Percentiles rank a stretch among this genome's conserved stretches.
Conservation (phyloP, 2,329 filamentous ascomycete species). For the Shiraia sp. region DNA sequence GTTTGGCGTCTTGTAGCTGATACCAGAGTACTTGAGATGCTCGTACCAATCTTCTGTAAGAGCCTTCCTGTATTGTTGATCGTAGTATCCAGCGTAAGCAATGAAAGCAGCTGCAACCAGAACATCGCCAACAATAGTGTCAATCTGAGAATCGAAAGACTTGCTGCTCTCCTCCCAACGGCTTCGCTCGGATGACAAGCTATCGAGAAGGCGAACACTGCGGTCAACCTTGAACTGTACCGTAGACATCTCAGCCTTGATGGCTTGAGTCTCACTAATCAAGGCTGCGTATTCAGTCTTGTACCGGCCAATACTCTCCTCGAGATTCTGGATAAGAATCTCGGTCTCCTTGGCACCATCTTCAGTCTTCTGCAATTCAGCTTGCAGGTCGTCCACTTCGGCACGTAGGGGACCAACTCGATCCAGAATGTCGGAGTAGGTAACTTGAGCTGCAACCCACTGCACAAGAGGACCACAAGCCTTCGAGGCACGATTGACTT, state of each 20-base stretch:
- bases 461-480: constrained; percentile 96
- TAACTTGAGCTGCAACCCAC: constrained; percentile 96
- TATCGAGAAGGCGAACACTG: constrained; percentile 91
- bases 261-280: constrained; percentile 95
- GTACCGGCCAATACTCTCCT: constrained; percentile 90
- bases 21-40: constrained; percentile 89
- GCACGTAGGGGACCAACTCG: constrained; percentile 89
- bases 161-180: constrained; percentile 98
- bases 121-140: constrained; percentile 93
- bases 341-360: constrained; percentile 91
- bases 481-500: constrained; percentile 93
- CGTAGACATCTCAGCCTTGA: constrained; percentile 94
- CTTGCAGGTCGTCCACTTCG: constrained; percentile 84
- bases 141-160: constrained; percentile 97
- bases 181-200: constrained; percentile 86
- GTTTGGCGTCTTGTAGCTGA: constrained; percentile 90
- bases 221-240: constrained; percentile 98
- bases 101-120: constrained; percentile 96
- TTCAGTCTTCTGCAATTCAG: constrained; percentile 87
- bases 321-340: constrained; percentile 80
- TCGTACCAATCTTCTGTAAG: constrained; percentile 98
- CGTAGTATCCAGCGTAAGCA: constrained; percentile 94
- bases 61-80: constrained; percentile 95
- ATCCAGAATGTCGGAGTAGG: constrained; percentile 96
- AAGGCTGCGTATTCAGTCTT: constrained; percentile 94